Percentiles rank a stretch among this genome's conserved stretches.
These are phyloP conservation scores for Yarrowia sp. DNA, from an alignment of 805 yeast species.

Conservation along the genomic window DNA sequence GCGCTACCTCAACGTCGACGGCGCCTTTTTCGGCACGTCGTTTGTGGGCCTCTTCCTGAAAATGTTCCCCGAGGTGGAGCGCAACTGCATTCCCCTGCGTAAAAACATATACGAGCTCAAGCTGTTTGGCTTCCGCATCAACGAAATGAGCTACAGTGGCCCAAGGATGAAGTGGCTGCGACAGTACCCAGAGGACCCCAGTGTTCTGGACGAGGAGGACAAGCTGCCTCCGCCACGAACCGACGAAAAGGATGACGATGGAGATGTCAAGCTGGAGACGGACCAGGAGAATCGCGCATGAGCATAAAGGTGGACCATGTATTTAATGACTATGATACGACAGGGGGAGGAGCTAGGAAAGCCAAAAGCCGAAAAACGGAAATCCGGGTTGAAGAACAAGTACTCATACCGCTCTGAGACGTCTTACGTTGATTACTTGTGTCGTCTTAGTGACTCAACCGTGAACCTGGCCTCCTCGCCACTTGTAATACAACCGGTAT, in stretches of 20 bases:
- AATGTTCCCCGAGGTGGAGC: conserved; percentile 86
- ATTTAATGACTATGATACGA: conserved; percentile 7
- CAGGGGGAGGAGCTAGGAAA: too few species aligned
- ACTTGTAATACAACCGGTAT: not conserved
- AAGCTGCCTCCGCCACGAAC: not conserved
- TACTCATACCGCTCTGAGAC: too few species aligned
- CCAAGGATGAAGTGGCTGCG: conserved; percentile 97
- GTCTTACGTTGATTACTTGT: too few species aligned
- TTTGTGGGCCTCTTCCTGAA: conserved; percentile 91
- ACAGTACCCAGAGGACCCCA: conserved; percentile 61
- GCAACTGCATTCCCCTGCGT: conserved; percentile 61
- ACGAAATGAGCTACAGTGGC: conserved; percentile 72
- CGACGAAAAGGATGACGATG: conserved; percentile 20
- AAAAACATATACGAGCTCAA: conserved; percentile 56
- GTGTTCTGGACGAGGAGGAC: conserved; percentile 53
- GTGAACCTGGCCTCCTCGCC: too few species aligned
- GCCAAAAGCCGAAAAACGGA: too few species aligned
- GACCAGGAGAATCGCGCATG: conserved; percentile 21
- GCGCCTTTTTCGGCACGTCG: conserved; percentile 95
- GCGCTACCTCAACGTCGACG: conserved; percentile 86
- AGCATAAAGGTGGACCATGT: conserved; percentile 12
- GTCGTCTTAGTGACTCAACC: too few species aligned
- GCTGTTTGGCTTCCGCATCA: conserved; percentile 81
- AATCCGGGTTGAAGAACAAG: too few species aligned
- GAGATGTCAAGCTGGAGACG: conserved; percentile 18